These are phyloP conservation scores for Tuber calosporum DNA, from an alignment of 495 filamentous ascomycete genomes.

Conservation along the genomic window DNA sequence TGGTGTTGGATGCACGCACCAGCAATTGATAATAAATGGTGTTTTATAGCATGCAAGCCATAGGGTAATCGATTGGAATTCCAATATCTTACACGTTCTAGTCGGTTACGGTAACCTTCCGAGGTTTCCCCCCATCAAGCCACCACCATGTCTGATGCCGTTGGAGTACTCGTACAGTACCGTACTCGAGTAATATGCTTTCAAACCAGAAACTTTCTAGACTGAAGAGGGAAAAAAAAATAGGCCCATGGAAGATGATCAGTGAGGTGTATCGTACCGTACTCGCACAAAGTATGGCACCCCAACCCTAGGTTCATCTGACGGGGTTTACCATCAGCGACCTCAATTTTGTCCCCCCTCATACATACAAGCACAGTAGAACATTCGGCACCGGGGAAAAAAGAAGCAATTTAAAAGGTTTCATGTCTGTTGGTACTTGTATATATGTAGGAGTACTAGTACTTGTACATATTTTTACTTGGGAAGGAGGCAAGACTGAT, in stretches of 20 bases:
- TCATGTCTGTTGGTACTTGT: not conserved
- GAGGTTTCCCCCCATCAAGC: not conserved
- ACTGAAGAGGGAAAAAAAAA: not conserved
- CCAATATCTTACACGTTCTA: not conserved
- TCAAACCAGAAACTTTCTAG: not conserved
- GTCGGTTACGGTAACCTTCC: constrained; percentile 2
- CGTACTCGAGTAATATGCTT: constrained; percentile 2
- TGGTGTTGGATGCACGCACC: not conserved
- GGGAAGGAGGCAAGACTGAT: not conserved
- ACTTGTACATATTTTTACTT: no score
- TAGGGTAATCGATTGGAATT: not conserved
- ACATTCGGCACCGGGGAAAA: not conserved
- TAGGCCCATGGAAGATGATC: not conserved
- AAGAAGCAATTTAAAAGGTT: not conserved
- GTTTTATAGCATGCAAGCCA: not conserved
- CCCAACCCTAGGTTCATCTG: not conserved
- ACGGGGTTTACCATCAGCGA: not conserved
- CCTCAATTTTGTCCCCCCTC: not conserved
- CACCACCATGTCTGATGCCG: not conserved
- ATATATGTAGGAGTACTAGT: no score
- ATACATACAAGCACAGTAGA: no score
- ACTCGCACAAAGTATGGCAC: no score
- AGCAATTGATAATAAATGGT: not conserved
- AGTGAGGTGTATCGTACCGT: not conserved
- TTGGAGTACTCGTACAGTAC: no score